Evolutionary conservation across 805 yeast genomes (phyloP), one percentile per base, ranked within the genome.

Genomic region (Kuraishia ogatae): DNA sequence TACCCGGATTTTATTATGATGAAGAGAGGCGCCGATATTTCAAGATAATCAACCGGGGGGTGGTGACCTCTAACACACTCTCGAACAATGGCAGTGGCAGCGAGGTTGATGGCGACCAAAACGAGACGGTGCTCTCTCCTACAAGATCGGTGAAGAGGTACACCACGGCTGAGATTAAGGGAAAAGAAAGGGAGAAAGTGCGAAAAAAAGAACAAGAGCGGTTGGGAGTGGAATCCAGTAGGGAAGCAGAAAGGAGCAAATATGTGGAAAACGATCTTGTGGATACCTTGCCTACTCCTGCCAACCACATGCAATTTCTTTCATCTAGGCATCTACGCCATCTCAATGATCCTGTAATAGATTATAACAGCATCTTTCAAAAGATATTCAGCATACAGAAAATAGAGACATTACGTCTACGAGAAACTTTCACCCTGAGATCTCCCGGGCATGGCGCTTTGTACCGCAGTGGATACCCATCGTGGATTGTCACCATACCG

Each of bases 1-100:
- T 49, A 22, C 51, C 51, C 29, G 66, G 66, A 2, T 60, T 59
- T 50, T 58, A 59, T 51, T 62, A 54, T 52, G 66, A 62, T 48
- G 58, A 56, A 22, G 57, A 54, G 24, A 57, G 56, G 48, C 57
- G 57, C 49, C 54, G 58, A 51, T 62, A 62, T 57, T 62, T 62
- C 52, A 58, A 54, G 51, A 51, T 56, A 23, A 39, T 55, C 10
- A 51, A 50, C 50, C 23, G 50, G 5, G 50, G 50, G 17, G 51
- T 49, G 10, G 35, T 17, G 19, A 7, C 43, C 43, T 35, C 43
- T 8, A 35, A 11, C 43, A 35, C 43, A 3, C 43, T 35, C n/a
- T 35, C 43, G n/a, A 35, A 15, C 43, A 17, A 15, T 10, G 13
- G 43, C 43, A 10, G 43, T 13, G 43, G 43, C 43, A 35, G 43